Conservation (phyloP, 2,329 filamentous ascomycete genomes). For the Coniella lustricola region DNA sequence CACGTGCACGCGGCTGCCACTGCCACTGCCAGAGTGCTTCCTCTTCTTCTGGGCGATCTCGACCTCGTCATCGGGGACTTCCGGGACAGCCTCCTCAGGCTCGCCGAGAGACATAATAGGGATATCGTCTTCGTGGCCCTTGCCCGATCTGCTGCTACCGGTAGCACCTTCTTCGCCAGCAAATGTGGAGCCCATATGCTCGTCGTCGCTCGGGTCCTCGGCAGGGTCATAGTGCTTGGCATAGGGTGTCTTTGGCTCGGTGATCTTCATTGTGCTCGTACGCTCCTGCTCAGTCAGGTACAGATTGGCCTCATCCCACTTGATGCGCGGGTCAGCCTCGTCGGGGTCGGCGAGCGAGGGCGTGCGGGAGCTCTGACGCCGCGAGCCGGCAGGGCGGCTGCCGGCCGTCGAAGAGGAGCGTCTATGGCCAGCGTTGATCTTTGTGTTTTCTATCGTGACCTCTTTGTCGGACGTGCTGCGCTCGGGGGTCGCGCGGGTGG, state of each 20-base stretch:
- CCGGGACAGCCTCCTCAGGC: slow-evolving; percentile 67
- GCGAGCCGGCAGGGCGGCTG: slow-evolving; percentile 52
- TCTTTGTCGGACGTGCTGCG: slow-evolving; percentile 68
- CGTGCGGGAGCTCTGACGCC: slow-evolving; percentile 52
- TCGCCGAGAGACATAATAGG: slow-evolving; percentile 88
- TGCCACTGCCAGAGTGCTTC: slow-evolving; percentile 17
- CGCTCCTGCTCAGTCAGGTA: slow-evolving; percentile 96
- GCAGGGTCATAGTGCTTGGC: slow-evolving; percentile 84
- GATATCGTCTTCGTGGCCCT: slow-evolving; percentile 61
- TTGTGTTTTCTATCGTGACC: slow-evolving; percentile 86
- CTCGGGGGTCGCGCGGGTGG: slow-evolving; percentile 26
- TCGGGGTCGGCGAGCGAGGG: slow-evolving; percentile 37
- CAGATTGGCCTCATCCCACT: slow-evolving; percentile 98
- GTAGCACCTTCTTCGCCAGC: slow-evolving; percentile 59
- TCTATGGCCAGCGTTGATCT: slow-evolving; percentile 85
- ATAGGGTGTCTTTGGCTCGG: slow-evolving; percentile 96
- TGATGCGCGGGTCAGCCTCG: slow-evolving; percentile 63
- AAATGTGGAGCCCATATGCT: no score
- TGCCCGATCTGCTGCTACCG: slow-evolving; percentile 31
- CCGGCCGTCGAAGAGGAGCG: slow-evolving; percentile 67
- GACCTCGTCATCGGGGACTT: slow-evolving; percentile 24
- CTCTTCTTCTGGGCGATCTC: slow-evolving; percentile 7
- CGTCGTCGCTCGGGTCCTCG: slow-evolving; percentile 77
- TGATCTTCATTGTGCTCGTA: slow-evolving; percentile 96
- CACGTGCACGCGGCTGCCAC: slow-evolving; percentile 72